Evolutionary conservation across 805 yeast species (phyloP).

Genomic region (Isabelozyma pseudorhagii): DNA sequence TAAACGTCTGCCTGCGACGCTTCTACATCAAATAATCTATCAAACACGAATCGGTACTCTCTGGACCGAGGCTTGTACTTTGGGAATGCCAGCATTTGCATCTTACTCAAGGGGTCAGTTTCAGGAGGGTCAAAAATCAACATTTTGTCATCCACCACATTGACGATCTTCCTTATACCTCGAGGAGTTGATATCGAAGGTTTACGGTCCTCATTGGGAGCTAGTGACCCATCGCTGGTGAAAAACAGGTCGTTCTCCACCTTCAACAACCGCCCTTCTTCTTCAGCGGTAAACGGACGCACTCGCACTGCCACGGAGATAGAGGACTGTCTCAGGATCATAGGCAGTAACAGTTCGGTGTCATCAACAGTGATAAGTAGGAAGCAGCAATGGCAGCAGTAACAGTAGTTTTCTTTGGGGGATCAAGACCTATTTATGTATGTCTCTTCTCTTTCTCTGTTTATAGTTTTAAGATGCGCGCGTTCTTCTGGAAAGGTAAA

Average conservation of each 20-base stretch:
- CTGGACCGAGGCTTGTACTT: conserved; percentile 47
- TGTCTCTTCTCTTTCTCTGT: not conserved
- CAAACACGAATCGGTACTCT: conserved; percentile 83
- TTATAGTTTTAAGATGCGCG: not conserved
- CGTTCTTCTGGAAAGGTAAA: not conserved
- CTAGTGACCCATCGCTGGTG: conserved; percentile 54
- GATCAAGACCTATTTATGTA: not conserved
- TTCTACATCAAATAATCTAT: conserved; percentile 65
- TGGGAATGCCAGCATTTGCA: conserved; percentile 46
- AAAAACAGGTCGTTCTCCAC: conserved; percentile 39
- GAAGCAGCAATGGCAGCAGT: too few species aligned
- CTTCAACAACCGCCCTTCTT: conserved; percentile 46
- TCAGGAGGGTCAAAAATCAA: conserved; percentile 83
- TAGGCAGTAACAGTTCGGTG: not conserved
- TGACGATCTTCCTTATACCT: conserved; percentile 66
- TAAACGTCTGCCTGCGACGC: conserved; percentile 69
- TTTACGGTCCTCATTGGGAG: conserved; percentile 9
- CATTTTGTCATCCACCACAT: conserved; percentile 83
- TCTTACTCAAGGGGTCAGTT: conserved; percentile 52
- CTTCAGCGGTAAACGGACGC: conserved; percentile 71
- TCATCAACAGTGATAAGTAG: too few species aligned
- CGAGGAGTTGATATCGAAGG: conserved; percentile 24
- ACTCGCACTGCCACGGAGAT: conserved; percentile 78
- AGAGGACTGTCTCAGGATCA: conserved; percentile 45
- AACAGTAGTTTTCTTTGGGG: too few species aligned